phyloP scores from a whole-genome alignment of 23 red algal species.

The Gracilariopsis chorda region DNA sequence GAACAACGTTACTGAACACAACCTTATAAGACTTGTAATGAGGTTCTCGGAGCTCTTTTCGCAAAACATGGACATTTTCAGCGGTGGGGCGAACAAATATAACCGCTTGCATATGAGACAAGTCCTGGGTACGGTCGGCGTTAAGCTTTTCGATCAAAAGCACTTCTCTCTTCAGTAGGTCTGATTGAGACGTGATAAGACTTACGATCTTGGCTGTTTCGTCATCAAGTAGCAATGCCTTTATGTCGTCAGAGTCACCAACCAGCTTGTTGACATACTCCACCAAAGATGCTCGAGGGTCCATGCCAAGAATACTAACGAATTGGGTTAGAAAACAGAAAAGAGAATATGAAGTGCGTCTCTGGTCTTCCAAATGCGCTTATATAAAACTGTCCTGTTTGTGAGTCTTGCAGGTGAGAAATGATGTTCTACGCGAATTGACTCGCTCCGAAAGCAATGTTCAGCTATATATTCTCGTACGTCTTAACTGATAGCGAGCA shows the following conservation, averaged over 20 bases:
- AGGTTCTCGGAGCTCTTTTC: conserved; percentile 73
- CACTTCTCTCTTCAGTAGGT: conserved; percentile 54
- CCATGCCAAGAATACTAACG: no score
- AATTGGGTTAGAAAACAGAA: no score
- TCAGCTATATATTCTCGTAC: no score
- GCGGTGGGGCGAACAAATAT: conserved; percentile 85
- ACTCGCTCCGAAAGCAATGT: no score
- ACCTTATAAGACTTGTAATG: conserved; percentile 77
- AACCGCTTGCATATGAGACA: conserved; percentile 69
- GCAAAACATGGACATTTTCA: conserved; percentile 71
- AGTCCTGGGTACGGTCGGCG: conserved; percentile 1
- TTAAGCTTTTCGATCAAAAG: conserved; percentile 64
- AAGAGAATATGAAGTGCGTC: no score
- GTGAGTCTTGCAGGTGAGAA: no score
- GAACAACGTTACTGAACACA: conserved; percentile 80
- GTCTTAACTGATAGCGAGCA: no score
- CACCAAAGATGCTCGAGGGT: conserved; percentile 13
- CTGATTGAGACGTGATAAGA: conserved; percentile 51
- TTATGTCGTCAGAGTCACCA: conserved; percentile 51
- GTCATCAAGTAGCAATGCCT: conserved; percentile 88
- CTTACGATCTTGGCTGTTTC: conserved; percentile 67
- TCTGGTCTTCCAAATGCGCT: no score
- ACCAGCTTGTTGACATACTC: conserved; percentile 34
- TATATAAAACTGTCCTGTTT: no score
- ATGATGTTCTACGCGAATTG: no score